Evolutionary conservation across 352 stramenopile species (phyloP), one percentile per base, ranked within the genome.

Genomic region (Pythium plurisporium): DNA sequence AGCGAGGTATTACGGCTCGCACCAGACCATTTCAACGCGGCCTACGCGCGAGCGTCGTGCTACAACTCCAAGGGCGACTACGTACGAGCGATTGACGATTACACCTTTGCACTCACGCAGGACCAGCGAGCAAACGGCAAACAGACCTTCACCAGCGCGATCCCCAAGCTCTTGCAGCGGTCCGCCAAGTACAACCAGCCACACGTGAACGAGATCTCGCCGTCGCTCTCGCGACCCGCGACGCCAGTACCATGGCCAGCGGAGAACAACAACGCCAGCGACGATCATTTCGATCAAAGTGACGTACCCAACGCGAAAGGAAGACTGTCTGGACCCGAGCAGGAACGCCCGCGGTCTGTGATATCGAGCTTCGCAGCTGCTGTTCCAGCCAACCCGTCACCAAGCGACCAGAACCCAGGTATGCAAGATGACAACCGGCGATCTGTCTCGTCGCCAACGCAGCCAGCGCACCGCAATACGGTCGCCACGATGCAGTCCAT

Each of bases 21-120:
- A n/a, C 86, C 83, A 4, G 76, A 93, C 41, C 87, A 96, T 52
- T 78, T 96, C 38, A 95, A 92, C 52, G 88, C 88, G 8, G 82
- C 82, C 19, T 96, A 96, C 42, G 83, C 83, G 31, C 72, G 88
- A 8, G 88, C 84, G 3, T 91, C 88, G 20, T 95, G 79, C 50
- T 92, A 87, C 67, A 96, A 96, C 59, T 82, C 70, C 17, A 79
- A 93, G 52, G 87, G 84, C 3, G 77, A 93, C 66, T 94, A 95
- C 54, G 70, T 85, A 20, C 72, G 72, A 22, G 88, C 88, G 3
- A 96, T 96, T 45, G 87, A 96, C 46, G 87, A 96, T 57, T 96
- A 96, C 70, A 95, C 91, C 44, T 80, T 92, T 29, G 86, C 87
- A 1, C 64, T 96, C 27, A 62, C 82, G 26, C 91, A 95, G 53